phyloP scores from a whole-genome alignment of 1,139 yeast species.

The Torulaspora pretoriensis region DNA sequence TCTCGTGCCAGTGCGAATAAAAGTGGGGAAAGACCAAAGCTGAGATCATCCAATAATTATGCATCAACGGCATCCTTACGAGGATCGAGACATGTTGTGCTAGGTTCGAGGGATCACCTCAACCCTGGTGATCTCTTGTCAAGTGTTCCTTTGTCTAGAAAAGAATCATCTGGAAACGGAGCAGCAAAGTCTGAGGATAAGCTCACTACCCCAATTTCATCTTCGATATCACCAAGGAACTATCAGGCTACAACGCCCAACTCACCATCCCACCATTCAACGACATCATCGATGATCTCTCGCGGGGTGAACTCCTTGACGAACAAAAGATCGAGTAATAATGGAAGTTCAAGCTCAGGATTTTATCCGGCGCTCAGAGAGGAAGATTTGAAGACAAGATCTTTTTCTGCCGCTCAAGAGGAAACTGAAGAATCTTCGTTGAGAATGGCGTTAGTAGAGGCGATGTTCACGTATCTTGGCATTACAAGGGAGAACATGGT shows the following conservation, averaged over 20 bases:
- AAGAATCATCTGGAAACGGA: constrained; percentile 29
- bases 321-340: constrained; percentile 1
- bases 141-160: constrained; percentile 71
- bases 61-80: constrained; percentile 10
- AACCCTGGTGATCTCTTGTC: constrained; percentile 86
- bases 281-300: constrained; percentile 9
- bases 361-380: constrained; percentile 12
- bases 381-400: constrained; percentile 41
- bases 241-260: constrained; percentile 4
- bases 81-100: constrained; percentile 58
- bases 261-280: constrained; percentile 6
- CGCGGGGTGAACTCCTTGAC: constrained; percentile 5
- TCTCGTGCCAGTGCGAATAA: constrained; percentile 2
- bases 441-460: constrained; percentile 68
- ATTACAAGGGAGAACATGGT: constrained; percentile 45
- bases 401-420: constrained; percentile 49
- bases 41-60: constrained; percentile 6
- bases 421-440: constrained; percentile 74
- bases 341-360: constrained; percentile 5
- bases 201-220: constrained; percentile 3
- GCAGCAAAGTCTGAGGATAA: constrained; percentile 6
- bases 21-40: constrained; percentile 10
- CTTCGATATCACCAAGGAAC: constrained; percentile 10
- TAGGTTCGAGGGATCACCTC: constrained; percentile 55
- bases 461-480: constrained; percentile 69